A percentile compares a stretch with the other conserved stretches of the same genome.
These are phyloP conservation scores for Talaromyces sp. DNA, from an alignment of 2,329 filamentous ascomycete genomes.

Conservation along the genomic window DNA sequence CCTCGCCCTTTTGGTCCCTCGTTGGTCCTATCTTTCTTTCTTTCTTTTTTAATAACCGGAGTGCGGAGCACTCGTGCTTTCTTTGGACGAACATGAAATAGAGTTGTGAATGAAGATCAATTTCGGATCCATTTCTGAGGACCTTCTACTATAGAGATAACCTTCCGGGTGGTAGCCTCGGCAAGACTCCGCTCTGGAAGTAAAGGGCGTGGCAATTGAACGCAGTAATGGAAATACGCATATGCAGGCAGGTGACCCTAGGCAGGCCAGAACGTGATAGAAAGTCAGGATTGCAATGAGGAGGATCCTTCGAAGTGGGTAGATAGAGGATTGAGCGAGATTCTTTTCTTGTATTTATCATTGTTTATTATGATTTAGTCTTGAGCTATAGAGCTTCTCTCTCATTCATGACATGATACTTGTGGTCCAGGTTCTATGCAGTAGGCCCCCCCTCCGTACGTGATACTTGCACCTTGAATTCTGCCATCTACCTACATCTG, in stretches of 20 bases:
- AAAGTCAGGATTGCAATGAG: neutral
- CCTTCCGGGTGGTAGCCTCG: neutral
- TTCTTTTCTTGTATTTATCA: too few relatives aligned
- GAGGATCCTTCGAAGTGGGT: neutral
- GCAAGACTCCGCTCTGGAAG: neutral
- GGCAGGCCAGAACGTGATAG: constrained; percentile 1
- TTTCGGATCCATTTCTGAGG: constrained; percentile 1
- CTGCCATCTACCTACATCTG: too few relatives aligned
- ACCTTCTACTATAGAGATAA: too few relatives aligned
- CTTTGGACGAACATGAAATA: constrained; percentile 9
- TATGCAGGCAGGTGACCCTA: constrained; percentile 1
- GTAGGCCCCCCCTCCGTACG: too few relatives aligned
- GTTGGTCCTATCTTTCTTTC: too few relatives aligned
- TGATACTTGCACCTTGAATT: too few relatives aligned
- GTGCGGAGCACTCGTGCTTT: constrained; percentile 16
- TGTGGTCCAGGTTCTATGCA: too few relatives aligned
- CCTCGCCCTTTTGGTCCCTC: neutral
- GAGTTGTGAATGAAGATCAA: neutral
- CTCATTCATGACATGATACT: too few relatives aligned
- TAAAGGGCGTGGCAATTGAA: constrained; percentile 15
- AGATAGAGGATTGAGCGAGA: neutral
- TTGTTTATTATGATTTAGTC: too few relatives aligned
- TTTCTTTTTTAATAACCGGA: constrained; percentile 18
- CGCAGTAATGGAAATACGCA: constrained; percentile 16
- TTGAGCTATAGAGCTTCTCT: too few relatives aligned